These are phyloP conservation scores for Dysphania ambrosioides DNA, from an alignment of 148 eudicot species.

Conservation along the genomic window DNA sequence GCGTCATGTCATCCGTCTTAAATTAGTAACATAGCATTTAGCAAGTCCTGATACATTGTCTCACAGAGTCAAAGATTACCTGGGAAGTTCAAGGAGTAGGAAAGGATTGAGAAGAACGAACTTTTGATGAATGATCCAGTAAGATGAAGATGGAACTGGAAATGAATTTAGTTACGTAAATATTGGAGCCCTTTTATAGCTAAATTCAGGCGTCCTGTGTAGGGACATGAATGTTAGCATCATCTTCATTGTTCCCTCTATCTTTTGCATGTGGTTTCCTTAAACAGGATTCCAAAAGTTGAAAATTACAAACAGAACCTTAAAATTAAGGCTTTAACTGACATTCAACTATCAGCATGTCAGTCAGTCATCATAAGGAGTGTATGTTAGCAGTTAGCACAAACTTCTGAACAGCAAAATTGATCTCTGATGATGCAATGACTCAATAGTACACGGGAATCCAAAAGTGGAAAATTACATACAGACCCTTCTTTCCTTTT, in stretches of 20 bases:
- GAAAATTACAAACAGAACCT: not conserved
- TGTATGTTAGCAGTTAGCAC: not conserved
- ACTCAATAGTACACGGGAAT: not conserved
- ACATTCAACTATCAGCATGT: not conserved
- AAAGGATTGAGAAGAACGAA: constrained; percentile 1
- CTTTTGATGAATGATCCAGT: not conserved
- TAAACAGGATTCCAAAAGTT: constrained; percentile 10
- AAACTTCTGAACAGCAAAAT: constrained; percentile 19
- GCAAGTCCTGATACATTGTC: not conserved
- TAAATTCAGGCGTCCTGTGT: constrained; percentile 23
- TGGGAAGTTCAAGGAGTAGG: not conserved
- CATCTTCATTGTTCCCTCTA: constrained; percentile 16
- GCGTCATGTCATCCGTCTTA: not conserved
- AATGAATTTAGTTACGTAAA: constrained; percentile 29
- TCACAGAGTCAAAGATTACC: constrained; percentile 10
- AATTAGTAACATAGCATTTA: not conserved
- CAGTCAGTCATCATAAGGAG: not conserved
- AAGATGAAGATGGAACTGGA: constrained; percentile 3
- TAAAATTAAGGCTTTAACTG: constrained; percentile 19
- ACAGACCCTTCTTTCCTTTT: not conserved
- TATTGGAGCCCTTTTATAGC: constrained; percentile 35
- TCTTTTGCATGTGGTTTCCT: constrained; percentile 30
- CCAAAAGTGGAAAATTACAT: constrained; percentile 1
- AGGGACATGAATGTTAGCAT: constrained; percentile 32
- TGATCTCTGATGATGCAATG: constrained; percentile 10